Evolutionary conservation across 306 rosid species (phyloP), one percentile per base, ranked within the genome.

Genomic region (Pueraria montana): DNA sequence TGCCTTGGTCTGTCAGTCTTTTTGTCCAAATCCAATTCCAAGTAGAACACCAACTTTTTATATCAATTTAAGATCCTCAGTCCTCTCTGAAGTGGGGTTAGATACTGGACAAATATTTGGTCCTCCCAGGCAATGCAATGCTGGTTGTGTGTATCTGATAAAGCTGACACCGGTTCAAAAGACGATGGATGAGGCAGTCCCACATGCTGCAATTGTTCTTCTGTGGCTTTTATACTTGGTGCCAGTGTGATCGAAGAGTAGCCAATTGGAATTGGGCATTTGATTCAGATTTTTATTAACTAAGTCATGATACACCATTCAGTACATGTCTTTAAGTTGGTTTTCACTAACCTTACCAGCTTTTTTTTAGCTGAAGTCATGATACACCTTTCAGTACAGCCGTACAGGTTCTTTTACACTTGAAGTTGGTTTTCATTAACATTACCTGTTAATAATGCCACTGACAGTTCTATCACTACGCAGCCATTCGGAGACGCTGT

Each of bases 261-360:
- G 83, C 80, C 78, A 49, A 36, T 64, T 32, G 49, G 66, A 70
- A 90, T 82, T 68, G 58, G 77, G 55, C 68, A 80, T 70, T 40
- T 42, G 71, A 49, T 74, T 74, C 30, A 12, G 16, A 56, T 34
- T 20, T 82, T 81, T 70, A 50, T 42, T 52, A 12, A 49, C 70
- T 12, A 76, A 82, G 82, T 68, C 65, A 64, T 63, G 46, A 32
- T 34, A 34, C 40, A 34, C 40, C 40, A 34, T 34, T 34, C 5
- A 34, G 40, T 34, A 34, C 40, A 34, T 6, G 40, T 26, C 10
- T 77, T 79, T 74, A 53, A 62, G 81, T 63, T 16, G 11, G 53
- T 56, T 46, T 80, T 40, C 76, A 48, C 83, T 82, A 80, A 77
- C 87, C 86, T 69, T 59, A 70, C 78, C 64, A 14, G 20, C 42